Evolutionary conservation across 2,329 filamentous ascomycete species (phyloP).

Genomic region (Botrytis deweyae): DNA sequence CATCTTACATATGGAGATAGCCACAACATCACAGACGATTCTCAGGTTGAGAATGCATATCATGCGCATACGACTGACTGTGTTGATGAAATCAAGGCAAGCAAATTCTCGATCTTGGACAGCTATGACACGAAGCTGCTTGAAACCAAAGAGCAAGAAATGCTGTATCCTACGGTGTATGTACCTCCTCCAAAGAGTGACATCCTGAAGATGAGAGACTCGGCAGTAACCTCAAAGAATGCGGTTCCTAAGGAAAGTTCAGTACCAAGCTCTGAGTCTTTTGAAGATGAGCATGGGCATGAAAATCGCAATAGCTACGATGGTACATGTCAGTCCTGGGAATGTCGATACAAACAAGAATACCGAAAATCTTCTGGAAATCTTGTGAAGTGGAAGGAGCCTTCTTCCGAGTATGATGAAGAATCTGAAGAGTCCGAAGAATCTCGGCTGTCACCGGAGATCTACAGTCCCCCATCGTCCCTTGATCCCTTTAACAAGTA

Average conservation of each 20-base stretch:
- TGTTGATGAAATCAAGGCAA: background rate
- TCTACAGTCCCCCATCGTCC: slow-evolving; percentile 10
- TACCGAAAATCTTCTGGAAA: slow-evolving; percentile 6
- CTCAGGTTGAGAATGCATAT: background rate
- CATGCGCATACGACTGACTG: slow-evolving; percentile 12
- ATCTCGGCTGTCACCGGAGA: background rate
- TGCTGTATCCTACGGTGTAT: slow-evolving; percentile 14
- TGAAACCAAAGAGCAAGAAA: background rate
- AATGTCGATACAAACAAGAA: slow-evolving; percentile 15
- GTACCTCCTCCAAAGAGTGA: background rate
- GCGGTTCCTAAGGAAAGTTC: background rate
- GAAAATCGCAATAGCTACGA: background rate
- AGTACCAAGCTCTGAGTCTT: background rate
- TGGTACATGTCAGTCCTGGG: slow-evolving; percentile 16
- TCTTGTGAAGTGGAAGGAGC: slow-evolving; percentile 19
- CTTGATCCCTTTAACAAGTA: background rate
- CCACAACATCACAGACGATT: background rate
- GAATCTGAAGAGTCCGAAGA: background rate
- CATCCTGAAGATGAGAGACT: background rate
- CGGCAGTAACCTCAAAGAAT: background rate
- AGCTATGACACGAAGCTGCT: background rate
- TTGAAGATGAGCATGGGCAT: too few species aligned
- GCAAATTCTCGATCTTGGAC: background rate
- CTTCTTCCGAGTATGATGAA: background rate
- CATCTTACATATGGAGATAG: background rate